phyloP scores from a whole-genome alignment of 2,329 filamentous ascomycete species.

The Meredithiella fracta region DNA sequence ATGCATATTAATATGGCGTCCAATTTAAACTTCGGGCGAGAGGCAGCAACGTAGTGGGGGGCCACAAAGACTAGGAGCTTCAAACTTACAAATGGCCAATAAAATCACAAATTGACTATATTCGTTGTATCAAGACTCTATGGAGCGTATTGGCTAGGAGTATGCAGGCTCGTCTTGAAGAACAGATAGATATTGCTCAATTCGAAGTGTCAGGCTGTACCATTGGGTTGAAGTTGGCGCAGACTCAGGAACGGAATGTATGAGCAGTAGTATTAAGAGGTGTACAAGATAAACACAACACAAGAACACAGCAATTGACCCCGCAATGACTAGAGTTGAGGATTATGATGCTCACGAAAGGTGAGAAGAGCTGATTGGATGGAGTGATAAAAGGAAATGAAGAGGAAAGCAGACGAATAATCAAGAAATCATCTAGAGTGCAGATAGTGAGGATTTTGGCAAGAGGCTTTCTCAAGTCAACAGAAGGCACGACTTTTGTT shows the following conservation, averaged over 20 bases:
- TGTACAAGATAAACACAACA: conserved; percentile 14
- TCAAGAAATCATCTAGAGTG: conserved; percentile 5
- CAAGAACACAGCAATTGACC: conserved; percentile 11
- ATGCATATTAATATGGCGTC: not conserved
- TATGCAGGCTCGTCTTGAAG: not conserved
- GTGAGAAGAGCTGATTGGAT: not conserved
- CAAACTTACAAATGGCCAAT: not conserved
- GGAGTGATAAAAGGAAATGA: not conserved
- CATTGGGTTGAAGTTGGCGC: not conserved
- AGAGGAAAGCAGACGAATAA: not conserved
- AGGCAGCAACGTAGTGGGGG: not conserved
- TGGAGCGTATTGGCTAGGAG: not conserved
- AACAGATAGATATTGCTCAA: not conserved
- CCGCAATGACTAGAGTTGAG: conserved; percentile 12
- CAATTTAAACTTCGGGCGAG: too few relatives aligned
- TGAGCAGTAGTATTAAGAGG: conserved; percentile 10
- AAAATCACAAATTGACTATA: not conserved
- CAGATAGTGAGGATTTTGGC: conserved; percentile 12
- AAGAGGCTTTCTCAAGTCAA: conserved; percentile 7
- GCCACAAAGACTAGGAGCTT: not conserved
- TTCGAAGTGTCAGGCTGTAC: not conserved
- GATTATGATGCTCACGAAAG: conserved; percentile 10
- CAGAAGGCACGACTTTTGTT: conserved; percentile 6
- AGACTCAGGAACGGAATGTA: not conserved
- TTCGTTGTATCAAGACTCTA: not conserved